Base-by-base conservation (phyloP, 179 eudicot genomes). In the Carnegiea gigantea region DNA sequence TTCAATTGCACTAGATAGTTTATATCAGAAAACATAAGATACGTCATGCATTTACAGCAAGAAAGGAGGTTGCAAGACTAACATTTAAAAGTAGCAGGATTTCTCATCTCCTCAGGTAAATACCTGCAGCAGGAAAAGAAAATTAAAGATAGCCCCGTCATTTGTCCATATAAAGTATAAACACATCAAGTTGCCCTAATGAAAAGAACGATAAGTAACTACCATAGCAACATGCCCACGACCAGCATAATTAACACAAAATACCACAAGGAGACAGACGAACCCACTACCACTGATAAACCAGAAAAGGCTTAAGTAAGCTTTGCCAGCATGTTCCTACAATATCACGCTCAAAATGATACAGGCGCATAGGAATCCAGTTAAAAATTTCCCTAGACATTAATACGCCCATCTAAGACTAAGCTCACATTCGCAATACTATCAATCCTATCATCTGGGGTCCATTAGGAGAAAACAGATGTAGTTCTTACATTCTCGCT, bases 41-140 rank as follows among this genome's bases (percentile, higher is more conserved):
- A 30, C 46, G 64, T 28, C 18, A 65, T 9, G 18, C 36, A 26
- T 3, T 40, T 17, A 68, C 17, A 36, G 43, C 28, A 38, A 77
- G 21, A 21, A 9, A 62, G n/a, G 28, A 60, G 18, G 43, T 72
- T 43, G 44, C 6, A 79, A 83, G 38, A 89, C 99, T 92, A 67
- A 95, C 99, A 94, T 88, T 92, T 95, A 84, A 95, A 95, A 68
- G 97, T 89, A 36, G 89, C 80, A 26, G 99, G 97, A 82, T 95
- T 88, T 85, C 98, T 91, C 98, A 95, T 94, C 97, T 95, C 99
- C 88, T 94, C 93, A 6, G 99, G 99, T 60, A 95, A 87, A 86
- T 92, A 92, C 79, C 99, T 93, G 92, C 87, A 79, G 83, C 76
- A 73, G 76, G 43, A 83, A 28, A 82, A 78, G 57, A 80, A 40